phyloP scores from a whole-genome alignment of 2,329 filamentous ascomycete genomes.

The Teratosphaeria nubilosa region DNA sequence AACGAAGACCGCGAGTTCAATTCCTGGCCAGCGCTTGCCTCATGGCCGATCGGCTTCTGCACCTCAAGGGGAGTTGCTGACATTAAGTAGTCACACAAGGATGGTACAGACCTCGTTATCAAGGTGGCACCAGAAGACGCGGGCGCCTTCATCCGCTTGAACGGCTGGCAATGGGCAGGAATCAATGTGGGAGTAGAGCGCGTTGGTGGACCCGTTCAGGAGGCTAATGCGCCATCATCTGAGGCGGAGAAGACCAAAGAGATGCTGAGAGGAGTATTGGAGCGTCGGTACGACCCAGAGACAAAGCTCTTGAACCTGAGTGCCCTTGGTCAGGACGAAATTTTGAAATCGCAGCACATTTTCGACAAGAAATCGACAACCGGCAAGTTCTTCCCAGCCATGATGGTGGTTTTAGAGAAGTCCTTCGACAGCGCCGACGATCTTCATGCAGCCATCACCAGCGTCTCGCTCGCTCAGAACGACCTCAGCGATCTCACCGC shows the following conservation, averaged over 20 bases:
- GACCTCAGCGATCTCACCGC: conserved; percentile 60
- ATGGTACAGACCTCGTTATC: conserved; percentile 29
- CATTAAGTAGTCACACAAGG: conserved; percentile 21
- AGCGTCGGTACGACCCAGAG: conserved; percentile 59
- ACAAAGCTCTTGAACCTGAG: conserved; percentile 76
- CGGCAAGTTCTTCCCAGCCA: conserved; percentile 80
- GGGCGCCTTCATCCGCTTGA: conserved; percentile 27
- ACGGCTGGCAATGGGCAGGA: conserved; percentile 32
- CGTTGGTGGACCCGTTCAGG: conserved; percentile 13
- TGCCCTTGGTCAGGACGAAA: conserved; percentile 60
- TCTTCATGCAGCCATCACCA: conserved; percentile 68
- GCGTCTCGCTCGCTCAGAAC: conserved; percentile 74
- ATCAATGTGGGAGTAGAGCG: conserved; percentile 28
- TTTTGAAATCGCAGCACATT: conserved; percentile 63
- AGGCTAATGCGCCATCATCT: conserved; percentile 7
- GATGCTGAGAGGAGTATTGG: conserved; percentile 61
- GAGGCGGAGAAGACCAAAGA: conserved; percentile 48
- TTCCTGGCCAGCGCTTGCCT: conserved; percentile 5
- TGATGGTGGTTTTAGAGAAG: conserved; percentile 77
- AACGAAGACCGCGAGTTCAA: conserved; percentile 21
- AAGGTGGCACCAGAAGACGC: conserved; percentile 28
- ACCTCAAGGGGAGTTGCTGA: conserved; percentile 14
- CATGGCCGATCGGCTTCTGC: conserved; percentile 6
- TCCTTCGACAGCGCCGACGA: conserved; percentile 62
- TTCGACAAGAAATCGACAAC: conserved; percentile 61